Evolutionary conservation across 208 protist genomes (phyloP), one percentile per base, ranked within the genome.

Genomic region (Porcisia hertigi): DNA sequence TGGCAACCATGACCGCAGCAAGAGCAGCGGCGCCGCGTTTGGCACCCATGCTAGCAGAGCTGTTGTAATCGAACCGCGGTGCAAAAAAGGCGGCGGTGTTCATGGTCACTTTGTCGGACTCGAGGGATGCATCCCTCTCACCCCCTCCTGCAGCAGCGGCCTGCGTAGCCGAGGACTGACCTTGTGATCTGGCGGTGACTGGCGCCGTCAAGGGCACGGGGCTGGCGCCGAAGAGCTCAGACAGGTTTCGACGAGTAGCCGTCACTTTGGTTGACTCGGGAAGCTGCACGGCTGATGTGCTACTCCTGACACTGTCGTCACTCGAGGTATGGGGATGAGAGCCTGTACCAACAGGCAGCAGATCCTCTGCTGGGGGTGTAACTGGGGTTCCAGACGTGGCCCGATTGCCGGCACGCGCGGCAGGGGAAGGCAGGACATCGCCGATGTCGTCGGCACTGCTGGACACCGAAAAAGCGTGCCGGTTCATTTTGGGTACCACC

Each of bases 181-280:
- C 23, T 30, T 1, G 41, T 52, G 41, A 52, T 30, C 9, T 34
- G 41, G 41, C 8, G 1, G 16, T 30, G 25, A 3, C 23, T 34
- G 20, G 34, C 49, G 18, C 25, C 25, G 18, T 62, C 52, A 59
- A 9, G 0, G 47, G n/a, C 8, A 63, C 6, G 2, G 66, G 49
- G 55, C 54, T 65, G 0, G 25, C 49, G 52, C 66, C 67, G 25
- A 82, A 82, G 55, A 82, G 58, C 59, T 82, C 71, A 0, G 77
- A 77, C 25, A 77, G 58, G 36, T 66, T 81, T 59, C 25, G 81
- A 16, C 81, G 81, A 41, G 69, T 79, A 12, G 72, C 39, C 7
- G 59, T 79, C 45, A 76, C 52, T n/a, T 64, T 76, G 75, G 45
- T 74, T 1, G 71, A 55, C 25, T 72, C 57, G 20, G 69, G 73